Conservation (phyloP, 2,329 filamentous ascomycete species). For the Karstenula rhodostoma region DNA sequence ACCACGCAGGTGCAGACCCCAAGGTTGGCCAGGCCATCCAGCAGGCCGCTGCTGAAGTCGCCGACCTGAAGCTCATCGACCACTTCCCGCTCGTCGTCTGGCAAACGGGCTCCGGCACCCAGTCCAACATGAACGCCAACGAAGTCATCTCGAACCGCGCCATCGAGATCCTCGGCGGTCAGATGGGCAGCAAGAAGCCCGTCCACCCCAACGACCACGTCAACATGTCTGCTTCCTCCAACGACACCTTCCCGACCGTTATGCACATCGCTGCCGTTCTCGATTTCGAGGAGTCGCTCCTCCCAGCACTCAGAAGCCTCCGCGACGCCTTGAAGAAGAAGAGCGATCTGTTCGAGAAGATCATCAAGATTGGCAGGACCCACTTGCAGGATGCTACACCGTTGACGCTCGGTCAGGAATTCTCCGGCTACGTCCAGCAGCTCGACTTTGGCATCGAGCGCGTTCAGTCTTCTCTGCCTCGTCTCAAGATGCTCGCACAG, state of each 20-base stretch:
- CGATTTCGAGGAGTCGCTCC: slow-evolving; percentile 84
- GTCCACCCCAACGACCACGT: slow-evolving; percentile 99
- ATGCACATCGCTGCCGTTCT: slow-evolving; percentile 99
- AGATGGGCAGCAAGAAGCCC: slow-evolving; percentile 96
- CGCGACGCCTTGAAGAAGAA: slow-evolving; percentile 87
- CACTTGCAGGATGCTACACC: slow-evolving; percentile 98
- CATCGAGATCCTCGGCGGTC: slow-evolving; percentile 94
- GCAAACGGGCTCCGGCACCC: slow-evolving; percentile 98
- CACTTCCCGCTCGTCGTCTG: slow-evolving; percentile 99
- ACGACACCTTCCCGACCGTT: slow-evolving; percentile 98
- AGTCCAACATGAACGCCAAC: slow-evolving; percentile 99
- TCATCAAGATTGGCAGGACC: slow-evolving; percentile 99
- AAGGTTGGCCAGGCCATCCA: slow-evolving; percentile 92
- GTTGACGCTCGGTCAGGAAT: slow-evolving; percentile 94
- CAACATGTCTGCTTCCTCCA: slow-evolving; percentile 98
- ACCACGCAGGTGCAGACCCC: slow-evolving; percentile 66
- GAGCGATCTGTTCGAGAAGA: slow-evolving; percentile 86
- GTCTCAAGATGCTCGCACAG: slow-evolving; percentile 87
- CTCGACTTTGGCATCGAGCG: slow-evolving; percentile 90
- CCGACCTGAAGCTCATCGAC: slow-evolving; percentile 89
- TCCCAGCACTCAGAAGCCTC: slow-evolving; percentile 83
- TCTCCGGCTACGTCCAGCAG: slow-evolving; percentile 96
- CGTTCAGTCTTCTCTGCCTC: slow-evolving; percentile 81
- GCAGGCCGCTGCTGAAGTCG: slow-evolving; percentile 92
- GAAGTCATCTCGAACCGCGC: slow-evolving; percentile 99